phyloP scores from a whole-genome alignment of 225 moss, liverwort and hornwort species.

The Bryum argenteum region DNA sequence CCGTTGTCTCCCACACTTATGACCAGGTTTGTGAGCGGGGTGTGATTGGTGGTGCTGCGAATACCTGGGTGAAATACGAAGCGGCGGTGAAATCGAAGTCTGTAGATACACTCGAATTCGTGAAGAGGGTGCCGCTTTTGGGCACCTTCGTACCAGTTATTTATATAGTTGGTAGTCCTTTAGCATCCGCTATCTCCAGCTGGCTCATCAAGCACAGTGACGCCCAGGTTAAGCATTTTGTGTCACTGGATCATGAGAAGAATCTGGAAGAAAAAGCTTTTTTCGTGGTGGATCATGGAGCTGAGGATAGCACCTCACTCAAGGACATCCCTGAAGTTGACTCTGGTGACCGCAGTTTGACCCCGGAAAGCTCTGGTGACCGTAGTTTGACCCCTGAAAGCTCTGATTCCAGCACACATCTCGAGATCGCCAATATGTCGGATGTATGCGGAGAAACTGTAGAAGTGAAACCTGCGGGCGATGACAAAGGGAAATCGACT shows the following conservation, averaged over 20 bases:
- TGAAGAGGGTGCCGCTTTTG: slow-evolving; percentile 39
- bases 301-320: slow-evolving; percentile 29
- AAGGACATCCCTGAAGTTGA: slow-evolving; percentile 29
- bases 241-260: slow-evolving; percentile 28
- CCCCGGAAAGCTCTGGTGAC: slow-evolving; percentile 35
- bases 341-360: slow-evolving; percentile 25
- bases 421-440: slow-evolving; percentile 27
- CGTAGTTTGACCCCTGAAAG: slow-evolving; percentile 30
- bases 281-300: slow-evolving; percentile 37
- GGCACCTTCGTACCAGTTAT: slow-evolving; percentile 52
- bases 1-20: slow-evolving; percentile 32
- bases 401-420: slow-evolving; percentile 32
- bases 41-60: slow-evolving; percentile 54
- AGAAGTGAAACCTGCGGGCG: slow-evolving; percentile 15
- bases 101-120: slow-evolving; percentile 37
- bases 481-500: slow-evolving; percentile 38
- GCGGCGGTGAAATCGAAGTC: slow-evolving; percentile 47
- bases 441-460: slow-evolving; percentile 35
- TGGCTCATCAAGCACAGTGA: slow-evolving; percentile 57
- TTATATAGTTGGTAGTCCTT: slow-evolving; percentile 41
- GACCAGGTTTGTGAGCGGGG: slow-evolving; percentile 47
- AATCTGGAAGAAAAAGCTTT: slow-evolving; percentile 38
- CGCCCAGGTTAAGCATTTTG: slow-evolving; percentile 31
- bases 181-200: slow-evolving; percentile 41
- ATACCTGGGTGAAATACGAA: slow-evolving; percentile 58